A percentile compares a stretch with the other conserved stretches of the same genome.
Evolutionary conservation across 352 stramenopile species (phyloP).

Genomic region (Phytophthora multivora): DNA sequence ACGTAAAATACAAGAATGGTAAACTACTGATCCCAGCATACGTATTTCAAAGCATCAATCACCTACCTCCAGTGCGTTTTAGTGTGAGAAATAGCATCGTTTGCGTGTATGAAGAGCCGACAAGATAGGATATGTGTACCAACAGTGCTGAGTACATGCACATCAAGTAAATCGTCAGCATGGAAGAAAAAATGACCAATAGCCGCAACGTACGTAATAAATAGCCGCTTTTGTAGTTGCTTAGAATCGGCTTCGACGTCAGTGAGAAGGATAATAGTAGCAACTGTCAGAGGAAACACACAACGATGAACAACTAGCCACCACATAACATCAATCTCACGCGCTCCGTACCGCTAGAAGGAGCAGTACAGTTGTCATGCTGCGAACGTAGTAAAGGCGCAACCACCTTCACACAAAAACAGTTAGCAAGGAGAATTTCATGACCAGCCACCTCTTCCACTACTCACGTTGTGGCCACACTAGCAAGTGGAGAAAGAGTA

Average conservation of each 20-base stretch:
- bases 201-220: slow-evolving; percentile 47
- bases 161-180: neutral
- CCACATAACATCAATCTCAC: neutral
- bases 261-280: slow-evolving; percentile 57
- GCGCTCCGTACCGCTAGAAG: slow-evolving; percentile 42
- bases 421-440: neutral
- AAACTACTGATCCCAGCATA: neutral
- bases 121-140: slow-evolving; percentile 58
- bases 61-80: slow-evolving; percentile 53
- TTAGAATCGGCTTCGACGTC: slow-evolving; percentile 44
- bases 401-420: slow-evolving; percentile 37
- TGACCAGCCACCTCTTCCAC: too few relatives aligned
- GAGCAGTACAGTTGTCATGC: slow-evolving; percentile 38
- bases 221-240: slow-evolving; percentile 41
- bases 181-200: neutral
- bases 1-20: neutral
- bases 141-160: slow-evolving; percentile 41
- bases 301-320: neutral
- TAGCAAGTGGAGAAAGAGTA: slow-evolving; percentile 52
- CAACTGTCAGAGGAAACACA: slow-evolving; percentile 18
- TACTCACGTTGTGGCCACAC: slow-evolving; percentile 25
- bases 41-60: neutral
- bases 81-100: slow-evolving; percentile 78
- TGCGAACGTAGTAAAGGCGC: slow-evolving; percentile 53
- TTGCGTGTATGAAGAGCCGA: slow-evolving; percentile 69